phyloP scores from a whole-genome alignment of 441 rosid species.

The Populus trichocarpa region DNA sequence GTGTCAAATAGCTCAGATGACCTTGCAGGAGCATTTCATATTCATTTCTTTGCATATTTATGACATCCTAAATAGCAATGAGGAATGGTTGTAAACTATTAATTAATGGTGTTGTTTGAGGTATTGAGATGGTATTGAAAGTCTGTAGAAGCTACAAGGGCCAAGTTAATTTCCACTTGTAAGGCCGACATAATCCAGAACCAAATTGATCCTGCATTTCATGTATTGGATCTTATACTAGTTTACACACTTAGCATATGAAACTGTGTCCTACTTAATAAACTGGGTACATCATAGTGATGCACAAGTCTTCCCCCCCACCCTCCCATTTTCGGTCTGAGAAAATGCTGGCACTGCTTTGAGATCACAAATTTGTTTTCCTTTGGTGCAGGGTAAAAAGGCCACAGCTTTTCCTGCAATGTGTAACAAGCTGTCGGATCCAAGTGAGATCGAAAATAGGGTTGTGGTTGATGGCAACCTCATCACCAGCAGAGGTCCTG shows the following conservation, averaged over 20 bases:
- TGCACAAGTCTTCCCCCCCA: no score
- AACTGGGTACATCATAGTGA: neutral
- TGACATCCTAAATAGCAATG: neutral
- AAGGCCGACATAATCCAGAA: no score
- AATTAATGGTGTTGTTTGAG: neutral
- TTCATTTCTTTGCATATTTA: neutral
- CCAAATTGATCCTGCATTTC: neutral
- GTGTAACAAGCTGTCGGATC: slow-evolving; percentile 73
- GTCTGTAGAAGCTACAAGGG: neutral
- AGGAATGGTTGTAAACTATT: neutral
- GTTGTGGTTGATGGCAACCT: slow-evolving; percentile 92
- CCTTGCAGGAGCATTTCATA: neutral
- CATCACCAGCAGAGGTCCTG: slow-evolving; percentile 86
- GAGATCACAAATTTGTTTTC: neutral
- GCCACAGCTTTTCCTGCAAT: slow-evolving; percentile 85
- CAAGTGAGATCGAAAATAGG: slow-evolving; percentile 64
- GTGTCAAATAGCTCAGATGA: no score
- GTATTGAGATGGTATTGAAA: neutral
- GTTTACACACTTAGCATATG: neutral
- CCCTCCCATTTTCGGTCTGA: neutral
- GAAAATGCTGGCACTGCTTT: neutral
- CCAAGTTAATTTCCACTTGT: neutral
- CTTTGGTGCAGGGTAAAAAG: slow-evolving; percentile 66
- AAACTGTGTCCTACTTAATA: neutral
- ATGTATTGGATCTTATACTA: neutral